Base-by-base conservation (phyloP, 2,329 filamentous ascomycete genomes). In the Anisogramma anomala region DNA sequence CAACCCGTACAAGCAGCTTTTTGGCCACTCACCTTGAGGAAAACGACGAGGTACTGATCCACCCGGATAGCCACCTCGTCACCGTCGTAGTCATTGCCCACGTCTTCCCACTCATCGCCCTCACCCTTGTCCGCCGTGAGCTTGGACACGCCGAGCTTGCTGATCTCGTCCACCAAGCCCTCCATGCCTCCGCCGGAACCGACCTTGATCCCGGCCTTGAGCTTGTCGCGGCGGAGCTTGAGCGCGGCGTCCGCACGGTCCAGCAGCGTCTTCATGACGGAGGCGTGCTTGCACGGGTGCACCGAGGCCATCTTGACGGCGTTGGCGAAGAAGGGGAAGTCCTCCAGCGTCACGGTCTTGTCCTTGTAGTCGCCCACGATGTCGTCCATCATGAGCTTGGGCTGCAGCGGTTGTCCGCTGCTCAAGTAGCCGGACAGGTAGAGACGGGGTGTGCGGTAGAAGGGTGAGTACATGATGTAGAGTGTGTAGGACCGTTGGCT, bases 391-490 rank as follows among this genome's bases (percentile, higher is more conserved):
- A 63, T 61, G n/a, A 60, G 52, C 2, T 56, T 53, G 3, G 60
- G 56, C 4, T 55, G 48, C 3, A 62, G 53, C 4, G 59, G 54
- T 20, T 87, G 82, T 20, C 84, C 84, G 43, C 77, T 75, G 19
- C 83, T 74, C 10, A 77, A 68, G 62, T 96, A 96, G 54, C 91
- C 91, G 0, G 87, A 93, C 35, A 98, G 78, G 62, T 95, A 98
- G 54, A 96, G 77, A 25, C 91, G 85, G 0, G 91, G 91, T 3
- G 91, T 96, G 52, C 86, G 84, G 66, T 96, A 98, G 69, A 94
- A 95, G 27, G 88, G 84, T 4, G 88, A 85, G 67, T 98, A 98
- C 65, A 87, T 91, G 56, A 98, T 96, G 71, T 98, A 98, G 51
- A 98, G 81, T 33, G 84, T 94, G 63, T 98, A 98, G n/a, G 85